phyloP scores from a whole-genome alignment of 2,329 filamentous ascomycete genomes.

The Microcera coccophila region DNA sequence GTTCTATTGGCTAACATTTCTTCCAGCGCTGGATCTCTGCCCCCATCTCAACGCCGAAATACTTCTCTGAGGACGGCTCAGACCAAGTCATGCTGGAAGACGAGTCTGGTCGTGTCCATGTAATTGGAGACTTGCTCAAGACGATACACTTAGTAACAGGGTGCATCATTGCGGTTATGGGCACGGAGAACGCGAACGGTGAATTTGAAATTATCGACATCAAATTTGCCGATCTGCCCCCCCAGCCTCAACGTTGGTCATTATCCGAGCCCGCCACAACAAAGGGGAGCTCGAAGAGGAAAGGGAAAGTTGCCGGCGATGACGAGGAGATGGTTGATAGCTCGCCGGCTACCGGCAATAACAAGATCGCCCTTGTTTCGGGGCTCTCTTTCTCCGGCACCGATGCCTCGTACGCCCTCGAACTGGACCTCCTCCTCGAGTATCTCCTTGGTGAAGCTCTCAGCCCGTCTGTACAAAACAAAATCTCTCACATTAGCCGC shows the following conservation, averaged over 20 bases:
- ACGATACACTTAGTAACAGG: slow-evolving; percentile 79
- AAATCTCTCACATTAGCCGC: slow-evolving; percentile 67
- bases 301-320: slow-evolving; percentile 38
- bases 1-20: slow-evolving; percentile 2
- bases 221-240: slow-evolving; percentile 79
- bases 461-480: slow-evolving; percentile 55
- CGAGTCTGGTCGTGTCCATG: slow-evolving; percentile 80
- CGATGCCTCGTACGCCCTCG: slow-evolving; percentile 66
- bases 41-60: slow-evolving; percentile 72
- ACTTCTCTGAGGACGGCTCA: slow-evolving; percentile 57
- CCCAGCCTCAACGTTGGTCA: slow-evolving; percentile 77
- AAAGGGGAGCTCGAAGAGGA: slow-evolving; percentile 27
- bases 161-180: slow-evolving; percentile 89
- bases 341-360: slow-evolving; percentile 40
- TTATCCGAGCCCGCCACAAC: slow-evolving; percentile 54
- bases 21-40: slow-evolving; percentile 80
- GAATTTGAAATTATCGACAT: slow-evolving; percentile 91
- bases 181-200: slow-evolving; percentile 86
- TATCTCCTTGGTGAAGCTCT: slow-evolving; percentile 82
- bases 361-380: slow-evolving; percentile 80
- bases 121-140: slow-evolving; percentile 68
- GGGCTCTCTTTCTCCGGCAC: slow-evolving; percentile 79
- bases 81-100: slow-evolving; percentile 87
- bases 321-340: slow-evolving; percentile 57
- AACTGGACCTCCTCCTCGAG: slow-evolving; percentile 75